Conservation (phyloP, 768 basidiomycete species). For the Naganishia vaughanmartiniae region DNA sequence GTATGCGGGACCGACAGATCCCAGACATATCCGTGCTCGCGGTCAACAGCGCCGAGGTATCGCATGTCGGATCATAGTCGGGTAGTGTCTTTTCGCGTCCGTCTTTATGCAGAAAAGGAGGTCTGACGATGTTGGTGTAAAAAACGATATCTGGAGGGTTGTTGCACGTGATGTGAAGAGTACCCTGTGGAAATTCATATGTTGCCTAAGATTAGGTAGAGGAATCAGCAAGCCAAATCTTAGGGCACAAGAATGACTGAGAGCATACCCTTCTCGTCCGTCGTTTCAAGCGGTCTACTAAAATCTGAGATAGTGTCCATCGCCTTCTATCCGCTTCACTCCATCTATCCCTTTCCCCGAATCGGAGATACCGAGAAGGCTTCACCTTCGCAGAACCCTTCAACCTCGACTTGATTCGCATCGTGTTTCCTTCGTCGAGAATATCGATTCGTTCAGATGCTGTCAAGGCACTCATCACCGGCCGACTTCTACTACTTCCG, state of each 20-base stretch:
- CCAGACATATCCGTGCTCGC: background rate
- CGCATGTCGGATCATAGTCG: background rate
- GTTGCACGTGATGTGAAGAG: slow-evolving; percentile 21
- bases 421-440: slow-evolving; percentile 12
- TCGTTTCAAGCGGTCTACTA: slow-evolving; percentile 10
- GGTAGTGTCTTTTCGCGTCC: background rate
- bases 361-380: background rate
- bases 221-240: background rate
- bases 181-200: slow-evolving; percentile 11
- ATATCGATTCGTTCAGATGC: slow-evolving; percentile 15
- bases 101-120: background rate
- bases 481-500: background rate
- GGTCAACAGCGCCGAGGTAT: slow-evolving; percentile 1
- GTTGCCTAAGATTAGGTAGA: background rate
- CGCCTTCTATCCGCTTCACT: slow-evolving; percentile 7
- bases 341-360: slow-evolving; percentile 5
- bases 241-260: background rate
- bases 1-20: slow-evolving; percentile 1
- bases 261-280: slow-evolving; percentile 17
- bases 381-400: background rate
- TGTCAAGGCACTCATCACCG: slow-evolving; percentile 4
- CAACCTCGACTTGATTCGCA: background rate
- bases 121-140: slow-evolving; percentile 6
- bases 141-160: slow-evolving; percentile 25
- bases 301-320: background rate